Base-by-base conservation (phyloP, 208 protist genomes). In the Lotmaria passim region DNA sequence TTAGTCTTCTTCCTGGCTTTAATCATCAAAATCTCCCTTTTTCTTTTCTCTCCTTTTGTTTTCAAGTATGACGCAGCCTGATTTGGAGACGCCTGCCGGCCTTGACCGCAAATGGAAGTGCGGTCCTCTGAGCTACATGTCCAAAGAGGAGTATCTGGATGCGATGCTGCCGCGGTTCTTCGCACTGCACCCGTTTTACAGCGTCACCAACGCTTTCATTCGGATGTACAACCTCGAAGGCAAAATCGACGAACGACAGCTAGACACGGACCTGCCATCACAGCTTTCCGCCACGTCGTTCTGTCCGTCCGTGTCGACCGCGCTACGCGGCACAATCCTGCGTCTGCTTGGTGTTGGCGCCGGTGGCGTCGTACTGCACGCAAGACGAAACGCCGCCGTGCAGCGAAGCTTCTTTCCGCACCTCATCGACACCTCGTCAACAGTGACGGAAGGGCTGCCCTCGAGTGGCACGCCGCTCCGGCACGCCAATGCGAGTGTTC, bases 311-410 rank as follows among this genome's bases (percentile, higher is more conserved):
- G 33, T 38, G 26, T 52, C 36, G 1, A 12, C 21, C 14, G 30
- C 33, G 3, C 23, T 39, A 21, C 51, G 44, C 28, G 65, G 65
- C 38, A 62, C 55, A 6, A 43, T 71, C 31, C 39, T 34, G 41
- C 71, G 81, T 2, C 69, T 90, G 2, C 75, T 90, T 26, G 85
- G 85, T 51, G 67, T 73, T 23, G 85, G 81, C 43, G 72, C 69
- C 1, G 78, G 70, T 17, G 76, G 81, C 15, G 70, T 75, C 3
- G 81, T 82, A 21, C 41, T 86, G 46, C 78, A 71, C 34, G 81
- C 76, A 12, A 75, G 74, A 60, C 83, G 83, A 7, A 36, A 57
- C 3, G 44, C 74, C 2, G 67, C 83, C 26, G 58, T 51, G 0
- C 65, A 81, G 28, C 50, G 67, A 7, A 56, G 38, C 28, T 34